Evolutionary conservation across 2,329 filamentous ascomycete genomes (phyloP).

Genomic region (Neofusicoccum ribis): DNA sequence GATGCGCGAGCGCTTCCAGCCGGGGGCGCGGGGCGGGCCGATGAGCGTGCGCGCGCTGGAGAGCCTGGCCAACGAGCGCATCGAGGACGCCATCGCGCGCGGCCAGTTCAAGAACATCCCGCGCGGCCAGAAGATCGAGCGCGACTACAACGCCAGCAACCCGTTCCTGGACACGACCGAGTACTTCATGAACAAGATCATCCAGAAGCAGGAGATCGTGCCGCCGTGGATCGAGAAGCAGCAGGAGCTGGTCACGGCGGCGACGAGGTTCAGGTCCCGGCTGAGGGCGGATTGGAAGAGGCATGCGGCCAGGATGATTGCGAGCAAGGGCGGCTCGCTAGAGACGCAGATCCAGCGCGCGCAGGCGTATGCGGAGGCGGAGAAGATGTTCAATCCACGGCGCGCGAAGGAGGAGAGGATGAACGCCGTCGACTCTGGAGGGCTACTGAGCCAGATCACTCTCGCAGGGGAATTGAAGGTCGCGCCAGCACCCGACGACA

Average conservation of each 20-base stretch:
- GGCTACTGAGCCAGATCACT: conserved; percentile 50
- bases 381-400: conserved; percentile 60
- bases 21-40: conserved; percentile 71
- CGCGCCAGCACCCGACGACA: conserved; percentile 20
- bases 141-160: conserved; percentile 79
- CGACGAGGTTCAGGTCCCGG: conserved; percentile 69
- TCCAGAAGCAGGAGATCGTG: conserved; percentile 91
- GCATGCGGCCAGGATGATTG: conserved; percentile 76
- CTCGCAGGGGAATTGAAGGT: conserved; percentile 46
- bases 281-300: conserved; percentile 81
- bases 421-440: conserved; percentile 45
- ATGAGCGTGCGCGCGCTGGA: conserved; percentile 75
- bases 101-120: conserved; percentile 87
- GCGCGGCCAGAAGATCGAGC: conserved; percentile 74
- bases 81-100: conserved; percentile 89
- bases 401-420: conserved; percentile 46
- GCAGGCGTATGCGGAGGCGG: conserved; percentile 72
- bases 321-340: conserved; percentile 73
- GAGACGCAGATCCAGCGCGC: conserved; percentile 72
- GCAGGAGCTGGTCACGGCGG: conserved; percentile 75
- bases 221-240: conserved; percentile 99
- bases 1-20: conserved; percentile 77
- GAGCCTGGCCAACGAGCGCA: conserved; percentile 84
- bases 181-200: conserved; percentile 98
- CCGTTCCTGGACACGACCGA: conserved; percentile 96